Percentiles rank a stretch among this genome's conserved stretches.
phyloP scores from a whole-genome alignment of 129 eudicot genomes.

The Silybum marianum region DNA sequence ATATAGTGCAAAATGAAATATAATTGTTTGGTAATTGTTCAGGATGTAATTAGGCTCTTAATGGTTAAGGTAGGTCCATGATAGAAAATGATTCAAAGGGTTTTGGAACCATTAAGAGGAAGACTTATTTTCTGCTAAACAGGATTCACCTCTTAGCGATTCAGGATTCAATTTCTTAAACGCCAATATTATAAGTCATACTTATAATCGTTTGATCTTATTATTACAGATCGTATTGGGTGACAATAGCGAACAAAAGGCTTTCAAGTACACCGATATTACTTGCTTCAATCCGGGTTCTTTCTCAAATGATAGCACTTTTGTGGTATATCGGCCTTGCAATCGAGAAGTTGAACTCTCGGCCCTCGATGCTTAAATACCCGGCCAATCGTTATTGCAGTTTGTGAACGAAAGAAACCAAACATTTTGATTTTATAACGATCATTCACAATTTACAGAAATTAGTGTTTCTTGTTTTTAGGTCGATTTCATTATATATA shows the following conservation, averaged over 20 bases:
- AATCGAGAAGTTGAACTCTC: constrained; percentile 83
- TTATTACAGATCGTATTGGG: constrained; percentile 90
- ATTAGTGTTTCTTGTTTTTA: background rate
- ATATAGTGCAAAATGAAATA: too few species aligned
- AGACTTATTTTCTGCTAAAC: too few species aligned
- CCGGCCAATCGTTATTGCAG: background rate
- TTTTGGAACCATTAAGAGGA: too few species aligned
- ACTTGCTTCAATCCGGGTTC: constrained; percentile 98
- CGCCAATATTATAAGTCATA: too few species aligned
- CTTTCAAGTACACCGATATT: constrained; percentile 70
- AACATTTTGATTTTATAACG: background rate
- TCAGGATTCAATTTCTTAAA: too few species aligned
- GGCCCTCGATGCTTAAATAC: constrained; percentile 38
- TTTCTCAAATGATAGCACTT: constrained; percentile 79
- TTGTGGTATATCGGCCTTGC: constrained; percentile 86
- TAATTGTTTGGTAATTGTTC: too few species aligned
- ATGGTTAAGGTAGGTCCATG: too few species aligned
- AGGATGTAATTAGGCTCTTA: too few species aligned
- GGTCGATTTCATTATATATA: background rate
- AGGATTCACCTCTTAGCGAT: too few species aligned
- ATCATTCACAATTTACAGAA: constrained; percentile 13
- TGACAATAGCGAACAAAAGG: constrained; percentile 88
- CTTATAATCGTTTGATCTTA: constrained; percentile 1
- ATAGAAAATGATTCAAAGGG: too few species aligned
- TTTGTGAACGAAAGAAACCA: background rate